Conservation (phyloP, 1,284 basidiomycete genomes). For the Marasmius sp. region DNA sequence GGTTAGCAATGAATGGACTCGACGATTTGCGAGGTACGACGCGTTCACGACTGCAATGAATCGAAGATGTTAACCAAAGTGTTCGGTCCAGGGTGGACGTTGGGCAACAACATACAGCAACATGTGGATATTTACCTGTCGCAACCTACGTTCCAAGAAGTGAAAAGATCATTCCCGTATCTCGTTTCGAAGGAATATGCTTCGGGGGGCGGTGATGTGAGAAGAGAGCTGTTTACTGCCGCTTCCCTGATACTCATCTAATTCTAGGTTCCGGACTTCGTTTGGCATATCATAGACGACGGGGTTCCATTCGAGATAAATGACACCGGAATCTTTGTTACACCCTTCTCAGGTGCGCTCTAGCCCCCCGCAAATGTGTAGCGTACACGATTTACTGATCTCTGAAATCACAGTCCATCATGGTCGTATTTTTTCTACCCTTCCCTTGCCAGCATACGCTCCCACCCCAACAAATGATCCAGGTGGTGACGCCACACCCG, state of each 20-base stretch:
- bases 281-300: conserved; percentile 77
- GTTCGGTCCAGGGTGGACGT: conserved; percentile 64
- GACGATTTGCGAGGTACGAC: conserved; percentile 74
- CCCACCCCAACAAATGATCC: conserved; percentile 41
- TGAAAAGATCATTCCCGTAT: conserved; percentile 75
- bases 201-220: conserved; percentile 76
- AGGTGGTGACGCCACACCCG: conserved; percentile 15
- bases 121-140: conserved; percentile 76
- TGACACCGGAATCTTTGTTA: conserved; percentile 60
- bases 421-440: conserved; percentile 54
- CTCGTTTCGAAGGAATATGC: conserved; percentile 73
- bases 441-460: conserved; percentile 36
- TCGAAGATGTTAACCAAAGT: conserved; percentile 10
- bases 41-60: conserved; percentile 4
- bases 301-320: conserved; percentile 62
- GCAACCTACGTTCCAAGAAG: conserved; percentile 59
- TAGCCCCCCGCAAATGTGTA: neutral
- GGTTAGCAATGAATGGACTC: conserved; percentile 75
- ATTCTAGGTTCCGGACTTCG: conserved; percentile 71
- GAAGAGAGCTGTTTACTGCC: conserved; percentile 20
- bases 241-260: conserved; percentile 5
- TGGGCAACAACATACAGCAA: conserved; percentile 62
- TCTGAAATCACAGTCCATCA: conserved; percentile 52
- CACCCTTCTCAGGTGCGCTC: conserved; percentile 62
- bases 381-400: neutral